A percentile compares a stretch with the other conserved stretches of the same genome.
Conservation (phyloP, 768 basidiomycete genomes). For the Hydnomerulius pinastri region DNA sequence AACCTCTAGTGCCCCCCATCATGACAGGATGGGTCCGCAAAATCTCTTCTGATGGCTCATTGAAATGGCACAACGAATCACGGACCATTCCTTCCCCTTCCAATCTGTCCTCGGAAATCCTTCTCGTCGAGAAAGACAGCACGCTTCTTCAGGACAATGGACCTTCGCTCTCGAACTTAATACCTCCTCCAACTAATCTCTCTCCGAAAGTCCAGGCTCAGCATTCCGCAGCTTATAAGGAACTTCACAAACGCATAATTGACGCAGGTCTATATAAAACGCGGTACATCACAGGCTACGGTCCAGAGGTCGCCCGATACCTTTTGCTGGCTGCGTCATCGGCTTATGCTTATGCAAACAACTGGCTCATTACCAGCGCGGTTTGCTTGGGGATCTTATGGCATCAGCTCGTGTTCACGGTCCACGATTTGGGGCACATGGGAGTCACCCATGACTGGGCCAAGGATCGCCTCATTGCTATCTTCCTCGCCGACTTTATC, state of each 20-base stretch:
- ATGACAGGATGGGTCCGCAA: slow-evolving; percentile 80
- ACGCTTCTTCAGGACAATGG: slow-evolving; percentile 23
- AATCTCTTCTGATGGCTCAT: slow-evolving; percentile 42
- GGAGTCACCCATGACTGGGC: slow-evolving; percentile 90
- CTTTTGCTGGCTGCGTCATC: slow-evolving; percentile 58
- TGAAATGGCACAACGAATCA: slow-evolving; percentile 68
- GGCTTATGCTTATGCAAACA: slow-evolving; percentile 57
- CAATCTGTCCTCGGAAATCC: slow-evolving; percentile 52
- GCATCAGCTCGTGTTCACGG: slow-evolving; percentile 93
- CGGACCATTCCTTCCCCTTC: slow-evolving; percentile 37
- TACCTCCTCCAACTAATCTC: slow-evolving; percentile 54
- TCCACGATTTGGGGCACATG: slow-evolving; percentile 94
- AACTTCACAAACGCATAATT: slow-evolving; percentile 71
- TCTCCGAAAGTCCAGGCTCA: slow-evolving; percentile 59
- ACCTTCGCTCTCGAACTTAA: slow-evolving; percentile 47
- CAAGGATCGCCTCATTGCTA: slow-evolving; percentile 77
- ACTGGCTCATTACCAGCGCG: slow-evolving; percentile 75
- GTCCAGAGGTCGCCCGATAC: slow-evolving; percentile 86
- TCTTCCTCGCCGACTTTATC: slow-evolving; percentile 78
- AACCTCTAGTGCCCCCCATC: slow-evolving; percentile 83
- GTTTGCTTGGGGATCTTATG: slow-evolving; percentile 84
- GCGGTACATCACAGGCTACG: slow-evolving; percentile 84
- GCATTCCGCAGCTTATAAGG: slow-evolving; percentile 78
- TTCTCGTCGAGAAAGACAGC: slow-evolving; percentile 55
- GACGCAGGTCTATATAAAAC: slow-evolving; percentile 85